Percentiles rank a stretch among this genome's conserved stretches.
These are phyloP conservation scores for Lasiosphaeria miniovina DNA, from an alignment of 495 filamentous ascomycete genomes.

Conservation along the genomic window DNA sequence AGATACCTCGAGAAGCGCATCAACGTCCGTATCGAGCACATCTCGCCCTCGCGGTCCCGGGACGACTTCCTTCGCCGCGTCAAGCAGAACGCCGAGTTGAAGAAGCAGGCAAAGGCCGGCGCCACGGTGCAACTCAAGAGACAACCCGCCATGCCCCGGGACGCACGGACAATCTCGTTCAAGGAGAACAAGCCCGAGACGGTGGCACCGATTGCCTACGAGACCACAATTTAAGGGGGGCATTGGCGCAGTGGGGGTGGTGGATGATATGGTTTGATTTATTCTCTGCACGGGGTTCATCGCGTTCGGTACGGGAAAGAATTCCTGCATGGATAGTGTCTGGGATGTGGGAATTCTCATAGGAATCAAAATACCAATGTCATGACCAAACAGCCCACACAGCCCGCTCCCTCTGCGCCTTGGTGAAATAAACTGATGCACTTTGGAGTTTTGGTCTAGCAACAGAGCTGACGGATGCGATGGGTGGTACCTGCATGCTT, in stretches of 20 bases:
- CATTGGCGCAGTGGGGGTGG: conserved; percentile 23
- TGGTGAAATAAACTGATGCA: too few species aligned
- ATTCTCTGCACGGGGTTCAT: conserved; percentile 39
- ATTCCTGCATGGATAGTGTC: conserved; percentile 36
- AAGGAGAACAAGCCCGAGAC: conserved; percentile 85
- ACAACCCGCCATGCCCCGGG: conserved; percentile 75
- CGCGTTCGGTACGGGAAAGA: conserved; percentile 37
- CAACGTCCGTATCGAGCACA: conserved; percentile 97
- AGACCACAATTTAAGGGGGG: conserved; percentile 86
- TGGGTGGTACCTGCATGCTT: too few species aligned
- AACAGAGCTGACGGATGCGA: too few species aligned
- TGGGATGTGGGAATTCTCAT: conserved; percentile 39
- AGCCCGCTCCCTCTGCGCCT: too few species aligned
- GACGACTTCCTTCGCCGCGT: conserved; percentile 95
- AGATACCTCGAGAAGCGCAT: conserved; percentile 99
- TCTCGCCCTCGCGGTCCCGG: conserved; percentile 85
- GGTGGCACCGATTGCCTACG: conserved; percentile 86
- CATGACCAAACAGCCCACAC: conserved; percentile 26
- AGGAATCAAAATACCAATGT: conserved; percentile 42
- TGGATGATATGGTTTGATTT: conserved; percentile 30
- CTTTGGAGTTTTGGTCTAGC: too few species aligned
- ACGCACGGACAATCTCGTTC: conserved; percentile 69
- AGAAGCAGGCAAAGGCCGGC: conserved; percentile 87
- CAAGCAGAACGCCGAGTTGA: conserved; percentile 89
- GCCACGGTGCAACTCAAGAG: conserved; percentile 86